These are phyloP conservation scores for Grammothele lineata DNA, from an alignment of 768 basidiomycete species.

Conservation along the genomic window DNA sequence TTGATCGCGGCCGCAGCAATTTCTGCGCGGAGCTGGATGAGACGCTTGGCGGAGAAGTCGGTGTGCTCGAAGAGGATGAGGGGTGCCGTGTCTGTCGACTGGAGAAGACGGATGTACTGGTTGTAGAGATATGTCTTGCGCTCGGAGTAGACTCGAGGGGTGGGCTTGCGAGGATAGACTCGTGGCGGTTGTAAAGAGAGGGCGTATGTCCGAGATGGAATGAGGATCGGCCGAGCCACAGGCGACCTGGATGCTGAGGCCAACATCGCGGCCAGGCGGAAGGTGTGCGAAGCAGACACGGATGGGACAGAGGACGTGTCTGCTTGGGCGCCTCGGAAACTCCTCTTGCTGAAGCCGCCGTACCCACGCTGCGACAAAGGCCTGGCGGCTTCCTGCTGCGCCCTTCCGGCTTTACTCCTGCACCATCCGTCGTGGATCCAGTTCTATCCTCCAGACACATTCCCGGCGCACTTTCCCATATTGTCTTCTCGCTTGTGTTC, in stretches of 20 bases:
- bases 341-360: too few species aligned
- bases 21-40: conserved; percentile 65
- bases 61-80: conserved; percentile 77
- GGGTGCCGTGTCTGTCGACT: conserved; percentile 50
- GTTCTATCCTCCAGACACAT: too few species aligned
- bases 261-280: conserved; percentile 14
- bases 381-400: too few species aligned
- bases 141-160: conserved; percentile 66
- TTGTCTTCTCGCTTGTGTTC: too few species aligned
- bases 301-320: too few species aligned
- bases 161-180: conserved; percentile 46
- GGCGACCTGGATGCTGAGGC: conserved; percentile 10
- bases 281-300: too few species aligned
- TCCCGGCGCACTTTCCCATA: too few species aligned
- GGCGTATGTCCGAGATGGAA: conserved; percentile 12
- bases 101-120: conserved; percentile 73
- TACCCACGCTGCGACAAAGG: too few species aligned
- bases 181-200: conserved; percentile 29
- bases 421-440: too few species aligned
- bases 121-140: conserved; percentile 80
- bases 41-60: conserved; percentile 65
- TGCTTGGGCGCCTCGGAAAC: too few species aligned
- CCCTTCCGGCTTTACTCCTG: too few species aligned
- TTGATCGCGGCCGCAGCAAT: conserved; percentile 49
- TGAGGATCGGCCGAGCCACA: conserved; percentile 4